phyloP scores from a whole-genome alignment of 2,329 filamentous ascomycete species.

The Colletotrichum horii region DNA sequence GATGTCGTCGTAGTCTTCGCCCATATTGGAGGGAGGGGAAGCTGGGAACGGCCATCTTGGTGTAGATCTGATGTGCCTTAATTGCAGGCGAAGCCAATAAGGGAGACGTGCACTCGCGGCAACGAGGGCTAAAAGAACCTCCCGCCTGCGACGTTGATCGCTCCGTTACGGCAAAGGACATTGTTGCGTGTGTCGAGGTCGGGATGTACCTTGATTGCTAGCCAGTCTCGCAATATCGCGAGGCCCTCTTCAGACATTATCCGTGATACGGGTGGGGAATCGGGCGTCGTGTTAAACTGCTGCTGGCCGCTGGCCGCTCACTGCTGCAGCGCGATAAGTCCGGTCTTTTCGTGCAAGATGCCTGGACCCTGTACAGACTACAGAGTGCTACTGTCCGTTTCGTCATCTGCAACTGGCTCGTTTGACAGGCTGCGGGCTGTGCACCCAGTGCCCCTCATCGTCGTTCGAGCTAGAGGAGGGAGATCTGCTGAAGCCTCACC shows the following conservation, averaged over 20 bases:
- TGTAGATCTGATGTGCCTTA: conserved; percentile 15
- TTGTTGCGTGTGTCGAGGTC: not conserved
- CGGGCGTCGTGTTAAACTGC: conserved; percentile 10
- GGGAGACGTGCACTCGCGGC: conserved; percentile 15
- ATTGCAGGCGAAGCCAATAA: conserved; percentile 4
- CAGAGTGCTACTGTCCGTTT: conserved; percentile 7
- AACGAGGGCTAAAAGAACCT: conserved; percentile 15
- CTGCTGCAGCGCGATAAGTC: conserved; percentile 5
- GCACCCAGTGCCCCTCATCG: conserved; percentile 3
- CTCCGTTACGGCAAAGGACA: not conserved
- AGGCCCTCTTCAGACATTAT: conserved; percentile 13
- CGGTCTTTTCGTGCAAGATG: not conserved
- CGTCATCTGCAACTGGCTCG: conserved; percentile 15
- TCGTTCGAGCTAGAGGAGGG: conserved; percentile 6
- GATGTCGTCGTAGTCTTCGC: not conserved
- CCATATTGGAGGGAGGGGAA: not conserved
- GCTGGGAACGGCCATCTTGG: conserved; percentile 2
- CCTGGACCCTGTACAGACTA: conserved; percentile 10
- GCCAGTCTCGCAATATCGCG: not conserved
- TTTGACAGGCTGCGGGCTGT: conserved; percentile 16
- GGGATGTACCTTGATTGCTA: conserved; percentile 12
- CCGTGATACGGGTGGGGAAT: conserved; percentile 15
- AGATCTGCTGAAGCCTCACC: conserved; percentile 16
- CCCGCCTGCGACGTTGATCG: conserved; percentile 12
- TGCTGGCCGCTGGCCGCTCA: conserved; percentile 8